Evolutionary conservation across 2,329 filamentous ascomycete genomes (phyloP).

Genomic region (Alternaria burnsii): DNA sequence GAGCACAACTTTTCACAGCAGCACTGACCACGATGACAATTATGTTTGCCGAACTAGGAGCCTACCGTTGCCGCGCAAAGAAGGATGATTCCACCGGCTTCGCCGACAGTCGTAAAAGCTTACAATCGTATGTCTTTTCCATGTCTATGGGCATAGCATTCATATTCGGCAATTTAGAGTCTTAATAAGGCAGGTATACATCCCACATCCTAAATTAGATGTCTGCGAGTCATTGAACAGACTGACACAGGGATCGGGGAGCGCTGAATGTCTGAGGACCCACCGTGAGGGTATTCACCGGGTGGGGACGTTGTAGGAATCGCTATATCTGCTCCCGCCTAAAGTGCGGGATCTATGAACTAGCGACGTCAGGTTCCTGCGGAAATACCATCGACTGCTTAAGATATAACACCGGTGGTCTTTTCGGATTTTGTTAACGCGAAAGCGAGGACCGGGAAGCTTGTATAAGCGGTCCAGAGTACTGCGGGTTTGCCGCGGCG

Average conservation of each 20-base stretch:
- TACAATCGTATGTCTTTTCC: slow-evolving; percentile 6
- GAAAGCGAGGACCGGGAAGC: background rate
- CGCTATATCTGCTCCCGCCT: background rate
- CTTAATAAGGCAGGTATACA: background rate
- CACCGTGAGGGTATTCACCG: background rate
- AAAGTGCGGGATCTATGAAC: slow-evolving; percentile 1
- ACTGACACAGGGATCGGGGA: background rate
- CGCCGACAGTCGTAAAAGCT: background rate
- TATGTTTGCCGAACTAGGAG: background rate
- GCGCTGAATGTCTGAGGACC: background rate
- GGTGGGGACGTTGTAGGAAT: slow-evolving; percentile 1
- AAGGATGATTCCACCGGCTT: background rate
- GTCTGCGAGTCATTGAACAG: slow-evolving; percentile 5
- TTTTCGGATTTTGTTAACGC: background rate
- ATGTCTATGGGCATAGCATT: background rate
- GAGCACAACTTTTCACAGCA: background rate
- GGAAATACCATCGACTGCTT: background rate
- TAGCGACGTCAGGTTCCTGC: background rate
- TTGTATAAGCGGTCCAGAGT: background rate
- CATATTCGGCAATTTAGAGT: slow-evolving; percentile 1
- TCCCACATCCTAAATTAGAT: background rate
- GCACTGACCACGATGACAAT: background rate
- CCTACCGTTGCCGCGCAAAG: background rate
- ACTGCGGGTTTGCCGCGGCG: background rate
- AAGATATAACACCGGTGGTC: slow-evolving; percentile 1